Base-by-base conservation (phyloP, 495 filamentous ascomycete genomes). In the Xeromyces bisporus region DNA sequence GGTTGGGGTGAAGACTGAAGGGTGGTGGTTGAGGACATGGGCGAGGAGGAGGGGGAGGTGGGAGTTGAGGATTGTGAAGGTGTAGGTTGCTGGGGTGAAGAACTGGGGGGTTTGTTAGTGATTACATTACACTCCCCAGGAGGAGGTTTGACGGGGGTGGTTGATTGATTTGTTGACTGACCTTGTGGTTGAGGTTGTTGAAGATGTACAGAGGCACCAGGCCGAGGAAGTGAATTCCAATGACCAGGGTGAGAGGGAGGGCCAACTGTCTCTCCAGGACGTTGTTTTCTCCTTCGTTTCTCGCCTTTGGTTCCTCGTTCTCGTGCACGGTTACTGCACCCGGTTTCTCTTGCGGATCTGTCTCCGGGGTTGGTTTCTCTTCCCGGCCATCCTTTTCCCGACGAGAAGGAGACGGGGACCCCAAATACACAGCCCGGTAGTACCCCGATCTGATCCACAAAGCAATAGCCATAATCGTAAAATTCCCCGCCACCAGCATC, bases 401-500 rank as follows among this genome's bases (percentile, higher is more conserved):
- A n/a, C 37, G 24, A 44, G 37, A 15, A 44, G 21, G 13, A 38
- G 15, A 12, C 35, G 38, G 5, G 32, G 23, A 36, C 49, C 37
- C 23, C 42, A 15, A 15, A 4, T 9, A 14, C n/a, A 14, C 15
- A 8, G n/a, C 7, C 17, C 15, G 66, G 56, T 36, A 43, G 32
- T 55, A 62, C 0, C 86, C 89, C 35, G 78, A 89, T 47, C 80
- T 73, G 29, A 93, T 64, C 89, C 89, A 97, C 17, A 94, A 56
- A 3, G 76, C 74, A 40, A 97, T 89, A 6, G 87, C 81, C 64
- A 82, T 91, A 57, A 97, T 86, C 12, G 80, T 92, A 39, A 96
- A 96, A 48, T 86, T 94, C 14, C 67, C 77, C 6, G 91, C 91
- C 34, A 97, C 68, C 16, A 94, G 55, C 91, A 97, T 96, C 5